These are phyloP conservation scores for Auxenochlorella protothecoides DNA, from an alignment of 139 green algal species.

Conservation along the genomic window DNA sequence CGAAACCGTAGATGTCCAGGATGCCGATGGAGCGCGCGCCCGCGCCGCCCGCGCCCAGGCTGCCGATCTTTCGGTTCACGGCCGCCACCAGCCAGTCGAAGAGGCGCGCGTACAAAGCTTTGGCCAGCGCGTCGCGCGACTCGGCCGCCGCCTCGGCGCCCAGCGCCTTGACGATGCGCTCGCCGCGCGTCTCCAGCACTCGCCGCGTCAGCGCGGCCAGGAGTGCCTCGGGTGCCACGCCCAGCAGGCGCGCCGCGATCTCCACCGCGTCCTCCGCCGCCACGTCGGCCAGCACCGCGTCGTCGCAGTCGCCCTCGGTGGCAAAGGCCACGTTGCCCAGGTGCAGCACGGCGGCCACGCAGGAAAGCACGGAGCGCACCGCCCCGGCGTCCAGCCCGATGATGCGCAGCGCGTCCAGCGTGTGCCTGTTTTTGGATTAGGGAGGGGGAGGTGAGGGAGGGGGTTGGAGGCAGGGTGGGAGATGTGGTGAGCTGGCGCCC, in stretches of 20 bases:
- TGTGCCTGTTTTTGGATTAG: slow-evolving; percentile 43
- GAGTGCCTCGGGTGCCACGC: slow-evolving; percentile 59
- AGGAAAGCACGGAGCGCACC: slow-evolving; percentile 71
- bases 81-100: slow-evolving; percentile 94
- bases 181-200: slow-evolving; percentile 78
- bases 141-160: slow-evolving; percentile 63
- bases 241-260: slow-evolving; percentile 60
- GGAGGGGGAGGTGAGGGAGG: too few relatives aligned
- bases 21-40: slow-evolving; percentile 66
- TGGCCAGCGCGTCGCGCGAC: slow-evolving; percentile 88
- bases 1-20: slow-evolving; percentile 96
- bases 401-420: slow-evolving; percentile 80
- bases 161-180: slow-evolving; percentile 79
- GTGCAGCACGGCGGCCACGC: slow-evolving; percentile 89
- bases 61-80: slow-evolving; percentile 42
- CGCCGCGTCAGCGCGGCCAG: slow-evolving; percentile 77
- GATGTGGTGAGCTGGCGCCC: too few relatives aligned
- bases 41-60: slow-evolving; percentile 55
- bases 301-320: slow-evolving; percentile 29
- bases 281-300: slow-evolving; percentile 5
- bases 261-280: slow-evolving; percentile 25
- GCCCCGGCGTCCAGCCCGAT: slow-evolving; percentile 79
- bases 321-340: slow-evolving; percentile 88
- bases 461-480: too few relatives aligned
- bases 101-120: slow-evolving; percentile 88